Evolutionary conservation across 139 green algal genomes (phyloP).

Genomic region (Tetraselmis striata): DNA sequence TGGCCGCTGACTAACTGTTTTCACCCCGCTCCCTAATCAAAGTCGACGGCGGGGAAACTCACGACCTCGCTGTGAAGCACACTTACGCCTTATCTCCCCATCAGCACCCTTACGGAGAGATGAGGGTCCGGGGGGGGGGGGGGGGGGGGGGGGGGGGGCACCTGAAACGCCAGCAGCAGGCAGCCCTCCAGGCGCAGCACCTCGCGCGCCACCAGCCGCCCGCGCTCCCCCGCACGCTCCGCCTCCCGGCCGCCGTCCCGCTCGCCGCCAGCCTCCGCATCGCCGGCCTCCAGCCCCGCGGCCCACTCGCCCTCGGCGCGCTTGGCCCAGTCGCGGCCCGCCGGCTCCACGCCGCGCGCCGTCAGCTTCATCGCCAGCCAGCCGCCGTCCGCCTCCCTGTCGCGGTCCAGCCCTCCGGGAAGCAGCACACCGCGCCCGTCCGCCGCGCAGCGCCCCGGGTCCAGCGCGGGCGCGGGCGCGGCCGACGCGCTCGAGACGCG

Average conservation of each 20-base stretch:
- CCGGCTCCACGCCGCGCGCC: neutral
- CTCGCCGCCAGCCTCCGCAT: neutral
- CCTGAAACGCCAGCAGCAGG: neutral
- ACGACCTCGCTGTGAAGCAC: no score
- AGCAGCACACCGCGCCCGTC: neutral
- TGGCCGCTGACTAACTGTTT: no score
- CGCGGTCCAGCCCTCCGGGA: neutral
- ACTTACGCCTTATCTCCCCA: no score
- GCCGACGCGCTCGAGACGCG: neutral
- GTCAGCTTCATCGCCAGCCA: neutral
- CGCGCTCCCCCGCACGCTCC: neutral
- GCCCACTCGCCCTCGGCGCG: neutral
- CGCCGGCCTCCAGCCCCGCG: neutral
- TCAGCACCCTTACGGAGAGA: no score
- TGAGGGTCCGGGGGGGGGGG: no score
- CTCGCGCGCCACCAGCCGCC: neutral
- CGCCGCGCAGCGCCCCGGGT: neutral
- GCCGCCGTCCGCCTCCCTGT: neutral
- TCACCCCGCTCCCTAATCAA: no score
- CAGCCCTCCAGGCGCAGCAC: neutral
- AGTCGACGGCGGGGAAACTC: no score
- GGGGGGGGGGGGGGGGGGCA: no score
- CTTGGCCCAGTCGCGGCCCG: neutral
- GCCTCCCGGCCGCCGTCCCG: neutral
- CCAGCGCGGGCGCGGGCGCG: neutral